Evolutionary conservation across 2,329 filamentous ascomycete species (phyloP).

Genomic region (Epicoccum nigrum): DNA sequence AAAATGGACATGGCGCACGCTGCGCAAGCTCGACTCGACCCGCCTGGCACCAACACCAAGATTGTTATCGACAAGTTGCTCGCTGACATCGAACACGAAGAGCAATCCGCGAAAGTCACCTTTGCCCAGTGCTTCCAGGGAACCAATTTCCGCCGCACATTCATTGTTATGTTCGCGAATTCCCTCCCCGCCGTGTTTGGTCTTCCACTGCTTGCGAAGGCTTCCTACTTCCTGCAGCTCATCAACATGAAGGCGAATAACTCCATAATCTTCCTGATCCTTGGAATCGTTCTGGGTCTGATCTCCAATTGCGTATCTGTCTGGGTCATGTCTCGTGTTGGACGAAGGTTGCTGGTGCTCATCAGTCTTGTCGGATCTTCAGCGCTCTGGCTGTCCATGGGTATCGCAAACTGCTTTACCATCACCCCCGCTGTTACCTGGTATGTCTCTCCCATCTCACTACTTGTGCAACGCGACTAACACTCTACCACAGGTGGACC

Average conservation of each 20-base stretch:
- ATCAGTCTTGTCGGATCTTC: slow-evolving; percentile 41
- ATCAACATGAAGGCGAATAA: slow-evolving; percentile 37
- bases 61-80: slow-evolving; percentile 36
- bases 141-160: slow-evolving; percentile 44
- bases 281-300: slow-evolving; percentile 55
- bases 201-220: slow-evolving; percentile 43
- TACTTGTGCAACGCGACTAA: not conserved
- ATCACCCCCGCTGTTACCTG: slow-evolving; percentile 48
- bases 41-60: slow-evolving; percentile 42
- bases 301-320: slow-evolving; percentile 54
- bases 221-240: slow-evolving; percentile 44
- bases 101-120: slow-evolving; percentile 26
- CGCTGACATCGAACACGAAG: slow-evolving; percentile 33
- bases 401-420: slow-evolving; percentile 55
- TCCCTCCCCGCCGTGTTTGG: slow-evolving; percentile 44
- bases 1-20: slow-evolving; percentile 50
- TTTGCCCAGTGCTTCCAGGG: slow-evolving; percentile 47
- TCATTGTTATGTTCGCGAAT: slow-evolving; percentile 47
- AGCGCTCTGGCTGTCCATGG: slow-evolving; percentile 54
- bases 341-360: slow-evolving; percentile 50
- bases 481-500: slow-evolving; percentile 44
- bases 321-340: slow-evolving; percentile 52
- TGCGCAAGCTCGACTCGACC: slow-evolving; percentile 59
- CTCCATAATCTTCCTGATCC: slow-evolving; percentile 54
- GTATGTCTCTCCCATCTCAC: slow-evolving; percentile 31